Evolutionary conservation across 768 basidiomycete species (phyloP), one percentile per base, ranked within the genome.

Genomic region (Pholiota microspora): DNA sequence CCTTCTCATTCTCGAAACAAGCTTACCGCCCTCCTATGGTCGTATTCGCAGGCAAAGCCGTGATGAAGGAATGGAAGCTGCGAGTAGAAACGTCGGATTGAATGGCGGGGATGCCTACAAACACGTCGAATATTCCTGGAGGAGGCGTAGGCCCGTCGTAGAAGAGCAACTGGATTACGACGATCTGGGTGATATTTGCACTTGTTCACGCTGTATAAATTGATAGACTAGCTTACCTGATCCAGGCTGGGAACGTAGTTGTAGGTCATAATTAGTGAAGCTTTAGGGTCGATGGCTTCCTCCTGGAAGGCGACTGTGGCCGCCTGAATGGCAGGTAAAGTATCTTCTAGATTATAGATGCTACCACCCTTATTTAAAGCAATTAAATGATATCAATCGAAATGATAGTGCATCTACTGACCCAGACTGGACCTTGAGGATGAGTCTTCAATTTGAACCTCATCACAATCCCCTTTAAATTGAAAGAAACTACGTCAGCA

Each of bases 91-190:
- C 62, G 53, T 80, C 73, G 50, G 65, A 63, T 2, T 62, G 62
- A 21, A 78, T 44, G 15, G 62, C 51, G 1, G 77, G 76, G 28
- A 83, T 77, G 0, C 66, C 67, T 15, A 82, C 51, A 64, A 81
- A 80, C 2, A 72, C 71, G 51, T 83, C 80, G 53, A 83, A 83
- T 28, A 81, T 73, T 0, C 78, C 81, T 0, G 57, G 48, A 0
- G 81, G 82, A 0, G 75, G 74, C 0, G 61, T 69, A 15, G 84
- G 84, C 0, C 54, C 78, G 57, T 88, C 79, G 60, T 88, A 87
- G 66, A 87, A 88, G n/a, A 86, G 49, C 2, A 82, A 21, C 24
- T 55, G 53, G 6, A 54, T 51, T 10, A 52, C 35, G 2, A 50
- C 28, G 13, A 40, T 31, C 48, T 60, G 36, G 5, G 25, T 21